Percentiles rank a stretch among this genome's conserved stretches.
phyloP scores from a whole-genome alignment of 129 eudicot genomes.

The Cynara cardunculus region DNA sequence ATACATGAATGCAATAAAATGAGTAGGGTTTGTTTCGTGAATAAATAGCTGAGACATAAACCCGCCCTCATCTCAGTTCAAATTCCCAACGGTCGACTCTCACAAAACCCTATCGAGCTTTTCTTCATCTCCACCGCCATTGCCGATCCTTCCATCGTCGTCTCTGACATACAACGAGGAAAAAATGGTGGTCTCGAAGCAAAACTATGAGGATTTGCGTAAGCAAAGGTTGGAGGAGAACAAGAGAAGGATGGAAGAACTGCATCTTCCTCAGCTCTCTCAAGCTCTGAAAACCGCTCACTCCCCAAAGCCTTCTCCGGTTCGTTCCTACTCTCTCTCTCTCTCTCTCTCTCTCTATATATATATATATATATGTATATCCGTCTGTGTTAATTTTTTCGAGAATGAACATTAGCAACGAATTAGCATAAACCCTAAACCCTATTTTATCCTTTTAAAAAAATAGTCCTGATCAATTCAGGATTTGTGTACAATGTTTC shows the following conservation, averaged over 20 bases:
- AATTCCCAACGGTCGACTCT: conserved; percentile 70
- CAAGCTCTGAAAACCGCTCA: conserved; percentile 52
- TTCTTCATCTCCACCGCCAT: neutral
- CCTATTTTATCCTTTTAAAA: neutral
- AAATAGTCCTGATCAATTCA: neutral
- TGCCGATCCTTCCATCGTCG: neutral
- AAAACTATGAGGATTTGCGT: conserved; percentile 63
- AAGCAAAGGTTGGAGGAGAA: conserved; percentile 73
- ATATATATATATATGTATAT: neutral
- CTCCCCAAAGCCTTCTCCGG: conserved; percentile 84
- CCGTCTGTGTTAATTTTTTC: neutral
- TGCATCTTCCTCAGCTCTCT: conserved; percentile 73
- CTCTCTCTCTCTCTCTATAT: neutral
- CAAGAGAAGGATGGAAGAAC: conserved; percentile 69
- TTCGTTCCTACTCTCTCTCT: conserved; percentile 3
- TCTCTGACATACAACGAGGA: neutral
- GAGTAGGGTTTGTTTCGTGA: neutral
- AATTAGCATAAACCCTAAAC: neutral
- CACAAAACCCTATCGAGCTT: neutral
- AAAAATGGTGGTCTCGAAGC: conserved; percentile 47
- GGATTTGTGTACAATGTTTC: neutral
- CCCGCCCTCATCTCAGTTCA: conserved; percentile 7
- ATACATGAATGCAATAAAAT: neutral
- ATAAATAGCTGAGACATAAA: neutral
- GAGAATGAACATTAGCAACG: neutral